A percentile compares a stretch with the other conserved stretches of the same genome.
These are phyloP conservation scores for Teratosphaeria viscida DNA, from an alignment of 2,329 filamentous ascomycete species.

Conservation along the genomic window DNA sequence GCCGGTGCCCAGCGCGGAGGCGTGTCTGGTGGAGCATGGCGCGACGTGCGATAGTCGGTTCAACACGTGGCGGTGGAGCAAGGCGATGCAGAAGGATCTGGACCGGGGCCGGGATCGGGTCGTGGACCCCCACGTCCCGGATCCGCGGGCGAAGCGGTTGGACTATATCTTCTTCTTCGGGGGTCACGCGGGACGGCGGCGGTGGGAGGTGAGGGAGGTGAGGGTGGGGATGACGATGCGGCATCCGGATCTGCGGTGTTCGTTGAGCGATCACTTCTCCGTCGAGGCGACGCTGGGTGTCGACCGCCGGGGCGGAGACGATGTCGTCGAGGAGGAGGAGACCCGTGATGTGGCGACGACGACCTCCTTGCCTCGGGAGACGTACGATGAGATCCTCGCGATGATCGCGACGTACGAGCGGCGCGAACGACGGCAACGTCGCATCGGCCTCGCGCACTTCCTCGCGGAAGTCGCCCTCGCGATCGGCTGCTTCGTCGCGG, in stretches of 20 bases:
- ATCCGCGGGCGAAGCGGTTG: slow-evolving; percentile 71
- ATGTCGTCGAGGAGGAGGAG: neutral
- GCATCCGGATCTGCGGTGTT: slow-evolving; percentile 72
- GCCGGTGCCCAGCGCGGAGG: slow-evolving; percentile 63
- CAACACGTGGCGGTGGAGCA: slow-evolving; percentile 91
- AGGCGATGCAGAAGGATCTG: slow-evolving; percentile 57
- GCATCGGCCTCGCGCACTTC: slow-evolving; percentile 66
- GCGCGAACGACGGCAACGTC: slow-evolving; percentile 63
- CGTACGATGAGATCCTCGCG: slow-evolving; percentile 61
- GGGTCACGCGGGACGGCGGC: slow-evolving; percentile 10
- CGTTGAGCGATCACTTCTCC: slow-evolving; percentile 89
- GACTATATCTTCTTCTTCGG: slow-evolving; percentile 82
- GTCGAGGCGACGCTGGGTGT: slow-evolving; percentile 63
- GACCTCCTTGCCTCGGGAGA: slow-evolving; percentile 9
- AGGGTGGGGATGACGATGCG: slow-evolving; percentile 71
- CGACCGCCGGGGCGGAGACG: too few relatives aligned
- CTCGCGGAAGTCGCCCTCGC: slow-evolving; percentile 54
- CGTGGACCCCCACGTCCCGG: slow-evolving; percentile 55
- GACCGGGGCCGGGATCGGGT: slow-evolving; percentile 53
- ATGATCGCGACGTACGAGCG: slow-evolving; percentile 57
- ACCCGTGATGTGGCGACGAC: neutral
- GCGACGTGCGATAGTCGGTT: slow-evolving; percentile 74
- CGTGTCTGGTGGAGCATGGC: slow-evolving; percentile 72
- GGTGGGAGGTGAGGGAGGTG: slow-evolving; percentile 61
- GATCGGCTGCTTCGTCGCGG: slow-evolving; percentile 63